Conservation (phyloP, 208 protist genomes). For the Wallacemonas sp. region DNA sequence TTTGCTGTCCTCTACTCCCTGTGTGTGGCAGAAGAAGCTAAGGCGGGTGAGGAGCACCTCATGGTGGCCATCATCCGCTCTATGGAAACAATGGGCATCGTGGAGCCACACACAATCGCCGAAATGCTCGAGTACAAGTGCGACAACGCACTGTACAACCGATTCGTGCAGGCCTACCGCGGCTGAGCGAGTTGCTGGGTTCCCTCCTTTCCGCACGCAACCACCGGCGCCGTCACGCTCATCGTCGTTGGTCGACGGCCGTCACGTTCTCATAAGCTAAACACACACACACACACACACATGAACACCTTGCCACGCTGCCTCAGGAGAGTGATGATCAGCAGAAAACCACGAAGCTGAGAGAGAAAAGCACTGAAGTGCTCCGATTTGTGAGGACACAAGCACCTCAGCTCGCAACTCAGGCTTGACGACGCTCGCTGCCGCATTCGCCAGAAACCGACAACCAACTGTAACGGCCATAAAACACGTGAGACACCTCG, state of each 20-base stretch:
- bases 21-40: conserved; percentile 40
- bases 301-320: too few relatives aligned
- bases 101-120: conserved; percentile 48
- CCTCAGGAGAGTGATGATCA: neutral
- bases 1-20: conserved; percentile 52
- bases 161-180: conserved; percentile 33
- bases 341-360: neutral
- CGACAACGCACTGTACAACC: conserved; percentile 31
- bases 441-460: too few relatives aligned
- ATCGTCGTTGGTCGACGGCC: too few relatives aligned
- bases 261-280: too few relatives aligned
- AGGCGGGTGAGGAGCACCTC: conserved; percentile 47
- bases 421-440: too few relatives aligned
- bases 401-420: too few relatives aligned
- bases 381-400: too few relatives aligned
- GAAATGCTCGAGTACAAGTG: conserved; percentile 39
- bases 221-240: too few relatives aligned
- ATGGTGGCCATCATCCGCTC: conserved; percentile 61
- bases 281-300: too few relatives aligned
- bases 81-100: conserved; percentile 52
- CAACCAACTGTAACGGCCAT: too few relatives aligned
- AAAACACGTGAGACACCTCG: too few relatives aligned
- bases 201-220: neutral
- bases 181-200: neutral
- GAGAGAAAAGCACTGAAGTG: too few relatives aligned